phyloP scores from a whole-genome alignment of 495 filamentous ascomycete genomes.

The Cercophora scortea region DNA sequence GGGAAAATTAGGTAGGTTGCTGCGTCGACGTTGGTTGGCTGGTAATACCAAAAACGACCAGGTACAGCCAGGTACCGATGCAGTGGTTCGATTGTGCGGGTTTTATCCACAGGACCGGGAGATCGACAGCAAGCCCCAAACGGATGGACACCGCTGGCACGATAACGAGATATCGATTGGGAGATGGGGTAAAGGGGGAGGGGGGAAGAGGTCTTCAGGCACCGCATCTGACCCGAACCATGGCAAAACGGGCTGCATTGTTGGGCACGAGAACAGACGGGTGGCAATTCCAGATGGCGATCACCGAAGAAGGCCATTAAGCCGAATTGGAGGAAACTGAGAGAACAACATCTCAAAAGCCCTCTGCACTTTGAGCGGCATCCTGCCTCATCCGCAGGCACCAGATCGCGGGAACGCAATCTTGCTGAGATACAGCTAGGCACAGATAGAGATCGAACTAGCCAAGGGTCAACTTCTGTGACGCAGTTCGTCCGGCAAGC shows the following conservation, averaged over 20 bases:
- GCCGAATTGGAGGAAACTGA: not conserved
- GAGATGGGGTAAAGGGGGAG: not conserved
- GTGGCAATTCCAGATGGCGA: not conserved
- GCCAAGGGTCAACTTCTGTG: not conserved
- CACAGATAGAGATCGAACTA: not conserved
- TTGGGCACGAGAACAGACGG: not conserved
- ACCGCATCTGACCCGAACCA: not conserved
- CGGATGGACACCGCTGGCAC: not conserved
- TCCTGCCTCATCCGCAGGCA: not conserved
- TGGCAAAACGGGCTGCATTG: not conserved
- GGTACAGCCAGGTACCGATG: not conserved
- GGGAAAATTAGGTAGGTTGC: too few species aligned
- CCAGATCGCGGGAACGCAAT: not conserved
- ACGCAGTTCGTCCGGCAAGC: slow-evolving; percentile 1
- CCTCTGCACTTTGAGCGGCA: not conserved
- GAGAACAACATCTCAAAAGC: not conserved
- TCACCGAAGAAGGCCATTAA: not conserved
- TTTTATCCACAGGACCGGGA: not conserved
- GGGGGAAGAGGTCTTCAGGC: not conserved
- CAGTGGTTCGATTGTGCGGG: not conserved
- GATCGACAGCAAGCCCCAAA: slow-evolving; percentile 4
- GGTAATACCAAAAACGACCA: too few species aligned
- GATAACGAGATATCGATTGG: not conserved
- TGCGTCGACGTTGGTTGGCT: too few species aligned
- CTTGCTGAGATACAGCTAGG: not conserved